Percentiles rank a stretch among this genome's conserved stretches.
Evolutionary conservation across 2,329 filamentous ascomycete genomes (phyloP).

Genomic region (Podosphaera fusca): DNA sequence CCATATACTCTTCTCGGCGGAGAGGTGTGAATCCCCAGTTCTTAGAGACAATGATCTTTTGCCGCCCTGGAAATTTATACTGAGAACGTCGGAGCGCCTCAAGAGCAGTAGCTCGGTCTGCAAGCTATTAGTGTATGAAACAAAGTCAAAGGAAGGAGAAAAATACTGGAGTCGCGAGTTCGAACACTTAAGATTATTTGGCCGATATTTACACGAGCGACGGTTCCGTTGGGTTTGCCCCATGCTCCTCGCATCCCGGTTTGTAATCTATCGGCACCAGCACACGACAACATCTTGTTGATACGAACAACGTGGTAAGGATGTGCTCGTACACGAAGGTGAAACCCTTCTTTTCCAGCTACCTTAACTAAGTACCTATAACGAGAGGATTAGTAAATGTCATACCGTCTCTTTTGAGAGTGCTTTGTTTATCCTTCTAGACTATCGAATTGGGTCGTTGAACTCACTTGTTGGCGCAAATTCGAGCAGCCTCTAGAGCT

Average conservation of each 20-base stretch:
- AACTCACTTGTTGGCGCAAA: constrained; percentile 93
- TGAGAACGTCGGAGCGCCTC: constrained; percentile 97
- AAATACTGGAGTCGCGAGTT: constrained; percentile 77
- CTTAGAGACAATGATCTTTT: constrained; percentile 99
- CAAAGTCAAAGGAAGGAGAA: not conserved
- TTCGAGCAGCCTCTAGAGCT: constrained; percentile 98
- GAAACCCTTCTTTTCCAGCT: constrained; percentile 51
- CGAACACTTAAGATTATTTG: constrained; percentile 96
- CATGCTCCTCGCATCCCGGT: constrained; percentile 99
- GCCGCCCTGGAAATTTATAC: constrained; percentile 99
- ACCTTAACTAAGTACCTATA: constrained; percentile 39
- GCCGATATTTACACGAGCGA: constrained; percentile 99
- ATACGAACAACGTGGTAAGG: constrained; percentile 99
- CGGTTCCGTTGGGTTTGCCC: constrained; percentile 97
- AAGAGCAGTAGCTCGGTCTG: constrained; percentile 75
- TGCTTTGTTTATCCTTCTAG: not conserved
- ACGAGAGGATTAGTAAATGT: not conserved
- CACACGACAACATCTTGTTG: constrained; percentile 99
- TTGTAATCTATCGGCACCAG: constrained; percentile 99
- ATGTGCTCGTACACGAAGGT: constrained; percentile 67
- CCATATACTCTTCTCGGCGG: constrained; percentile 88
- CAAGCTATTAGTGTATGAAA: constrained; percentile 11
- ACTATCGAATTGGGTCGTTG: not conserved
- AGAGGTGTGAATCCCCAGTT: constrained; percentile 99
- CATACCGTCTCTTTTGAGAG: not conserved